Evolutionary conservation across 441 rosid genomes (phyloP).

Genomic region (Populus tomentosa): DNA sequence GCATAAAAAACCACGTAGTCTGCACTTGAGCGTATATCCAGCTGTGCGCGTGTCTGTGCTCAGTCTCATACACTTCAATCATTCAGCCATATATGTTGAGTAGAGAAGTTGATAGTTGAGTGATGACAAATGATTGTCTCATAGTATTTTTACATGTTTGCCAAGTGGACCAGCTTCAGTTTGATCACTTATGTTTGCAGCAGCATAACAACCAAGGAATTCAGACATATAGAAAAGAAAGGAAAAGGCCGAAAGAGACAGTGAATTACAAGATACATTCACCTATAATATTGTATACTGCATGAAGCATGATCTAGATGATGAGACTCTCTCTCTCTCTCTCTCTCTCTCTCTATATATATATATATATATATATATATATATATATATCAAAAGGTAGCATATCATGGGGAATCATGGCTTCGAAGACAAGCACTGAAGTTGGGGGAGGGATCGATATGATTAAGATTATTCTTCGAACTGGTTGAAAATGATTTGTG

Average conservation of each 20-base stretch:
- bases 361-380: neutral
- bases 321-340: neutral
- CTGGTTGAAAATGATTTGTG: slow-evolving; percentile 15
- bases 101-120: neutral
- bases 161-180: neutral
- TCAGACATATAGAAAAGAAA: neutral
- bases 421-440: slow-evolving; percentile 30
- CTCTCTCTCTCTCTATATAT: too few relatives aligned
- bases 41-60: neutral
- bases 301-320: neutral
- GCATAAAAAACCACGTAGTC: too few relatives aligned
- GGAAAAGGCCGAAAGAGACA: neutral
- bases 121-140: neutral
- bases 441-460: neutral
- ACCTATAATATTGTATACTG: neutral
- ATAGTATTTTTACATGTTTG: neutral
- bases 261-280: neutral
- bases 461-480: neutral
- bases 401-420: slow-evolving; percentile 4
- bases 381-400: neutral
- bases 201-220: neutral
- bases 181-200: neutral
- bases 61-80: neutral
- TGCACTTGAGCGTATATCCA: too few relatives aligned
- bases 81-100: neutral